Evolutionary conservation across 2,329 filamentous ascomycete species (phyloP), one percentile per base, ranked within the genome.

Genomic region (Sclerotinia minor): DNA sequence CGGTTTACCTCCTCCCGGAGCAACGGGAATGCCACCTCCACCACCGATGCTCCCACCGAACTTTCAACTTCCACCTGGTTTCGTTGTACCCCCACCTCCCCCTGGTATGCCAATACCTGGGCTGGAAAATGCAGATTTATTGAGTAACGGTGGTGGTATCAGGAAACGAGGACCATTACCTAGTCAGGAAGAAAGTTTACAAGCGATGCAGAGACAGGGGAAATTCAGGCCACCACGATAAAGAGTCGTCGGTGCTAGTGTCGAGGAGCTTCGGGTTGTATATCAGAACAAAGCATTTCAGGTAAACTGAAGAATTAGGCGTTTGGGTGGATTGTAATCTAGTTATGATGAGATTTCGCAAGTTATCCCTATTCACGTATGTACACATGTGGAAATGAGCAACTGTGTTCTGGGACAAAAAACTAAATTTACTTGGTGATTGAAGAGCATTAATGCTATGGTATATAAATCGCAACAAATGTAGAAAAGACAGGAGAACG

Each of bases 131-230:
- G 47, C 21, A 24, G 64, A 65, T 45, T 38, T 58, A 58, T 59
- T 29, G 47, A 32, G 45, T 53, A 26, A 74, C 45, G 77, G 79
- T 6, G 80, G 78, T 29, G 77, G 77, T 57, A 77, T 87, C 24
- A 83, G 90, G 69, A 83, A 81, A 72, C 81, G 89, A 69, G 91
- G 85, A 7, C 92, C 91, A 11, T 79, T 96, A 54, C 92, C 92
- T 0, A 94, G 91, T 76, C 92, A 96, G 79, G 87, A 91, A 76
- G 92, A 95, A 77, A 94, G 91, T 73, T 79, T 96, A 73, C 86
- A 89, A 73, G 87, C 89, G 78, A 91, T 94, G 78, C 92, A 94
- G 82, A 85, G 84, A 67, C 82, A 82, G 65, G 87, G 87, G 4
- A 83, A 88, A 71, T 89, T 87, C 74, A 89, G 85, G 21, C 79